phyloP scores from a whole-genome alignment of 2,329 filamentous ascomycete genomes.

The Exophiala viscosa region DNA sequence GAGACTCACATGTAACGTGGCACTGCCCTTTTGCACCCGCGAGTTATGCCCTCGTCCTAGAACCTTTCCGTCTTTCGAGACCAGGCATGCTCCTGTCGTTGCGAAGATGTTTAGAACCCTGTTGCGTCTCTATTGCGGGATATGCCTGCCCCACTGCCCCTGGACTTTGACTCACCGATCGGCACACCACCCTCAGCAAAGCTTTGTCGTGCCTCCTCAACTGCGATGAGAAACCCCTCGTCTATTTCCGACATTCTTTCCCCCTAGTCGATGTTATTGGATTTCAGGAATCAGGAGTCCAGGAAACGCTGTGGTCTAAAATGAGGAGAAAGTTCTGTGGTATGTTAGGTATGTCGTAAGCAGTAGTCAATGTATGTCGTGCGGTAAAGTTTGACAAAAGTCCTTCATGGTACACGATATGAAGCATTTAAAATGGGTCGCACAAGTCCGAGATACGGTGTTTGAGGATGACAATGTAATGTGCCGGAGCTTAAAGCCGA shows the following conservation, averaged over 20 bases:
- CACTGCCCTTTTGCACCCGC: slow-evolving; percentile 67
- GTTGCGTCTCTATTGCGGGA: too few relatives aligned
- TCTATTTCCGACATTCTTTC: slow-evolving; percentile 34
- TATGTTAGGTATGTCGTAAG: too few relatives aligned
- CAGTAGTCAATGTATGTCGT: too few relatives aligned
- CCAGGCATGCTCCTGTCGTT: slow-evolving; percentile 51
- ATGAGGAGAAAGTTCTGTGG: not conserved
- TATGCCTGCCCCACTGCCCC: too few relatives aligned
- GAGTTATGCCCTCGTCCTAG: slow-evolving; percentile 71
- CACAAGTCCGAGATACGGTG: too few relatives aligned
- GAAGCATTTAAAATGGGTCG: too few relatives aligned
- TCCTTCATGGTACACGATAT: too few relatives aligned
- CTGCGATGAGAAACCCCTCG: slow-evolving; percentile 54
- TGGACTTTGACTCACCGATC: slow-evolving; percentile 36
- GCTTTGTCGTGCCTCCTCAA: slow-evolving; percentile 56
- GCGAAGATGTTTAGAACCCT: too few relatives aligned
- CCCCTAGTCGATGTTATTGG: not conserved
- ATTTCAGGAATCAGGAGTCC: not conserved
- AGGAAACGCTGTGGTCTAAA: not conserved
- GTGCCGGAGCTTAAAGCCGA: too few relatives aligned
- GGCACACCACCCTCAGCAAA: slow-evolving; percentile 57
- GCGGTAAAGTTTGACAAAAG: too few relatives aligned
- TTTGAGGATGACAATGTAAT: too few relatives aligned
- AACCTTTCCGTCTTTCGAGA: slow-evolving; percentile 66
- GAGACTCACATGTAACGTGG: slow-evolving; percentile 65